phyloP scores from a whole-genome alignment of 2,329 filamentous ascomycete species.

The Colletotrichum orchidophilum region DNA sequence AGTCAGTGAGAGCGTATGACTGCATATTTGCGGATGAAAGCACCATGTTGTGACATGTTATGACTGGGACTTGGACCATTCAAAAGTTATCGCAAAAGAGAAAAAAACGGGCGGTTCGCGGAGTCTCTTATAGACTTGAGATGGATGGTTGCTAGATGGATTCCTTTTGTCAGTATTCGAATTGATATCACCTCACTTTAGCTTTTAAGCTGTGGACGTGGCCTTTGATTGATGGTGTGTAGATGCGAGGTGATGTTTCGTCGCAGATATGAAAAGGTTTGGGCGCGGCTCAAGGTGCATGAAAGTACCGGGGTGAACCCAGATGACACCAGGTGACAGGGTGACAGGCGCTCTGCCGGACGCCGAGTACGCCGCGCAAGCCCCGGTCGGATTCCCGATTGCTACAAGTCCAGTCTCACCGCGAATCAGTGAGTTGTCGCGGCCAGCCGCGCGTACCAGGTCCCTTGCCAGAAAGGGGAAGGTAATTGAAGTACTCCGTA shows the following conservation, averaged over 20 bases:
- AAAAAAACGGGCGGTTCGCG: neutral
- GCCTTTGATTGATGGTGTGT: neutral
- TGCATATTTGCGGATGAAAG: too few relatives aligned
- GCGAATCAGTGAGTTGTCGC: slow-evolving; percentile 21
- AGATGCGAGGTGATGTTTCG: neutral
- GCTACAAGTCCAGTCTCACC: slow-evolving; percentile 27
- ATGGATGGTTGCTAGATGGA: neutral
- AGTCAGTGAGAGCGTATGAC: neutral
- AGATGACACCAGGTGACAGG: slow-evolving; percentile 13
- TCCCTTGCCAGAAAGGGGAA: too few relatives aligned
- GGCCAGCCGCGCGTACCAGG: slow-evolving; percentile 10
- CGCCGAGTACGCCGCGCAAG: neutral
- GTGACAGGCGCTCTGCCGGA: neutral
- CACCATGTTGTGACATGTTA: neutral
- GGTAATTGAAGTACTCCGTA: too few relatives aligned
- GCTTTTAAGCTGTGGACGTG: neutral
- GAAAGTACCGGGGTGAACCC: neutral
- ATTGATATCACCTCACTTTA: slow-evolving; percentile 1
- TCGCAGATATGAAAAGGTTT: too few relatives aligned
- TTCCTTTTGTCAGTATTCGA: neutral
- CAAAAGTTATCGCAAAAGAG: neutral
- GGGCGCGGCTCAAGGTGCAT: too few relatives aligned
- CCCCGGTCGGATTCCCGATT: slow-evolving; percentile 14
- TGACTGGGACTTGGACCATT: neutral
- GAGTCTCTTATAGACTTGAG: neutral